A percentile compares a stretch with the other conserved stretches of the same genome.
Evolutionary conservation across 2,329 filamentous ascomycete genomes (phyloP).

Genomic region (Mycocentrospora acerina): DNA sequence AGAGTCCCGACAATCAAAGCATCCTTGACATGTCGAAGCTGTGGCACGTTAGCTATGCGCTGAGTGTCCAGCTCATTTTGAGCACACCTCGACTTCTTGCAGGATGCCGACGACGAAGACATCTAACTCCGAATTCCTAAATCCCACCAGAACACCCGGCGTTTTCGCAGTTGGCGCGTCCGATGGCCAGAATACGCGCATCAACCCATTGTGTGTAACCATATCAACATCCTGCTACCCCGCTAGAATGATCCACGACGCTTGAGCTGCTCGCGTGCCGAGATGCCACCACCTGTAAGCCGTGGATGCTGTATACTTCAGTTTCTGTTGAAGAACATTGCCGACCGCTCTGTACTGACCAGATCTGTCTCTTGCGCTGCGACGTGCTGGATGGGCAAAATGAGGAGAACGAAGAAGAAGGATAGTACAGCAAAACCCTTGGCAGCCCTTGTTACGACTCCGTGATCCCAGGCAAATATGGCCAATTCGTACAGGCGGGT

Average conservation of each 20-base stretch:
- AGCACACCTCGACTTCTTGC: conserved; percentile 80
- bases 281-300: conserved; percentile 75
- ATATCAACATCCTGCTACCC: conserved; percentile 59
- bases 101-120: conserved; percentile 87
- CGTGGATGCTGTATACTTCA: conserved; percentile 70
- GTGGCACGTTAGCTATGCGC: conserved; percentile 7
- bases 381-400: conserved; percentile 81
- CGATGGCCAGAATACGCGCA: conserved; percentile 98
- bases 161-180: conserved; percentile 73
- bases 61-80: conserved; percentile 34
- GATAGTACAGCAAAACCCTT: conserved; percentile 85
- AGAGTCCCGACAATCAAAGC: conserved; percentile 82
- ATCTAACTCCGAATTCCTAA: conserved; percentile 89
- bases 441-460: conserved; percentile 83
- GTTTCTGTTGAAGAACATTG: conserved; percentile 1
- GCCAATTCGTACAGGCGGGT: conserved; percentile 95
- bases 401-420: conserved; percentile 78
- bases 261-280: conserved; percentile 90
- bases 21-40: conserved; percentile 67
- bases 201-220: conserved; percentile 75
- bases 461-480: conserved; percentile 98
- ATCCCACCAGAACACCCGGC: conserved; percentile 88
- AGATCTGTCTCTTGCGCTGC: conserved; percentile 76
- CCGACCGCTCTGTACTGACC: conserved; percentile 56
- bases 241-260: conserved; percentile 88